Evolutionary conservation across 176 grass and related monocot genomes (phyloP).

Genomic region (Elymus sibiricus): DNA sequence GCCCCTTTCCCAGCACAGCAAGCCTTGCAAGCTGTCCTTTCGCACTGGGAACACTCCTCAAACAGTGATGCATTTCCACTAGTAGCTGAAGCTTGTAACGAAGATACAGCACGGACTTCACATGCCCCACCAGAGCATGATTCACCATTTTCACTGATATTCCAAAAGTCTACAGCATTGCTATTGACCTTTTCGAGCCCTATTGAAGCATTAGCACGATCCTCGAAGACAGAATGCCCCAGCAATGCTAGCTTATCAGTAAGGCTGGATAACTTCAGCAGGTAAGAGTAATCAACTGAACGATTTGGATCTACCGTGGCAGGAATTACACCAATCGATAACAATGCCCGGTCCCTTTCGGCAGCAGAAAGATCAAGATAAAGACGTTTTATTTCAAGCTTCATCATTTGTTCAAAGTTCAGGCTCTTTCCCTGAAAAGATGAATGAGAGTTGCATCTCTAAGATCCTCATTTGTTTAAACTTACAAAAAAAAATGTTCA

Average conservation of each 20-base stretch:
- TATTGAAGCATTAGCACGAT: slow-evolving; percentile 75
- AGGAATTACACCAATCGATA: slow-evolving; percentile 93
- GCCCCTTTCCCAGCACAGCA: slow-evolving; percentile 97
- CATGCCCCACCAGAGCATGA: slow-evolving; percentile 63
- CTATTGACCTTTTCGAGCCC: slow-evolving; percentile 54
- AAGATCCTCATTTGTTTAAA: slow-evolving; percentile 10
- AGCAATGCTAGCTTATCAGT: slow-evolving; percentile 79
- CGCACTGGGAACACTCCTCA: slow-evolving; percentile 73
- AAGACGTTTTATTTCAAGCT: slow-evolving; percentile 92
- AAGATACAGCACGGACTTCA: slow-evolving; percentile 58
- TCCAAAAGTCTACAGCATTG: slow-evolving; percentile 83
- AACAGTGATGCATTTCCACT: slow-evolving; percentile 36
- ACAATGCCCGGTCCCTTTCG: slow-evolving; percentile 76
- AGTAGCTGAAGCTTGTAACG: slow-evolving; percentile 39
- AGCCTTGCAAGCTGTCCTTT: slow-evolving; percentile 73
- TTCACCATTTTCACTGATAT: slow-evolving; percentile 78
- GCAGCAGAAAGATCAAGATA: slow-evolving; percentile 79
- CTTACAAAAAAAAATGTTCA: background rate
- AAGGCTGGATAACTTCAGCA: slow-evolving; percentile 70
- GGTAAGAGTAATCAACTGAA: slow-evolving; percentile 70
- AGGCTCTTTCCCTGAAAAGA: slow-evolving; percentile 64
- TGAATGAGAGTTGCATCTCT: slow-evolving; percentile 34
- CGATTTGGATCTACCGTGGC: slow-evolving; percentile 86
- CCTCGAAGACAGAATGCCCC: slow-evolving; percentile 82
- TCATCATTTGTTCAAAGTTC: slow-evolving; percentile 82